A percentile compares a stretch with the other conserved stretches of the same genome.
Conservation (phyloP, 176 grass and related monocot species). For the Saccharum spontaneum region DNA sequence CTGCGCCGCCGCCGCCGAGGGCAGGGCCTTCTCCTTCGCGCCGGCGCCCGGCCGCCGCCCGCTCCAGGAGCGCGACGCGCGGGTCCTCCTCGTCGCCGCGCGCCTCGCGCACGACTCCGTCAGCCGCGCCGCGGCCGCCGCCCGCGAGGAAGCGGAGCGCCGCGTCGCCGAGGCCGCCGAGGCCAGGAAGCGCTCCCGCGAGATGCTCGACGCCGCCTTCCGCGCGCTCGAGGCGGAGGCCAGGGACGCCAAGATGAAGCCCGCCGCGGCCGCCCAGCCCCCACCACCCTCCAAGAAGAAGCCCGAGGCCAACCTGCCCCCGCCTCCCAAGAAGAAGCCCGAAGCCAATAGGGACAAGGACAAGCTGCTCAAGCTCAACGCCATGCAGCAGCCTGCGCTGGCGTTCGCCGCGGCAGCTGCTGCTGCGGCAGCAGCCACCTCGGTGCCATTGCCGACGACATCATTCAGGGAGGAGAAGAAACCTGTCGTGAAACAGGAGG, state of each 20-base stretch:
- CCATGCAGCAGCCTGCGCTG: slow-evolving; percentile 37
- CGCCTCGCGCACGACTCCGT: slow-evolving; percentile 59
- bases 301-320: neutral
- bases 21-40: slow-evolving; percentile 37
- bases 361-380: slow-evolving; percentile 50
- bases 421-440: slow-evolving; percentile 7
- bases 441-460: slow-evolving; percentile 25
- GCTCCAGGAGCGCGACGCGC: slow-evolving; percentile 41
- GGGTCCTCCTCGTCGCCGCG: slow-evolving; percentile 72
- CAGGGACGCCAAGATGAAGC: slow-evolving; percentile 21
- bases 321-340: slow-evolving; percentile 43
- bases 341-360: slow-evolving; percentile 33
- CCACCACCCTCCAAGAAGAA: neutral
- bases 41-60: neutral
- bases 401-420: slow-evolving; percentile 39
- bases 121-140: slow-evolving; percentile 43
- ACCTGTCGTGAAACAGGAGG: slow-evolving; percentile 7
- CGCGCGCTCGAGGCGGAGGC: slow-evolving; percentile 49
- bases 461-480: slow-evolving; percentile 34
- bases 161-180: slow-evolving; percentile 57
- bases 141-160: slow-evolving; percentile 60
- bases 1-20: slow-evolving; percentile 43
- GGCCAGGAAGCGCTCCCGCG: slow-evolving; percentile 60
- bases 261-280: neutral
- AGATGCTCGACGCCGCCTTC: slow-evolving; percentile 62